Conservation (phyloP, 2,329 filamentous ascomycete genomes). For the Neonectria faginata region DNA sequence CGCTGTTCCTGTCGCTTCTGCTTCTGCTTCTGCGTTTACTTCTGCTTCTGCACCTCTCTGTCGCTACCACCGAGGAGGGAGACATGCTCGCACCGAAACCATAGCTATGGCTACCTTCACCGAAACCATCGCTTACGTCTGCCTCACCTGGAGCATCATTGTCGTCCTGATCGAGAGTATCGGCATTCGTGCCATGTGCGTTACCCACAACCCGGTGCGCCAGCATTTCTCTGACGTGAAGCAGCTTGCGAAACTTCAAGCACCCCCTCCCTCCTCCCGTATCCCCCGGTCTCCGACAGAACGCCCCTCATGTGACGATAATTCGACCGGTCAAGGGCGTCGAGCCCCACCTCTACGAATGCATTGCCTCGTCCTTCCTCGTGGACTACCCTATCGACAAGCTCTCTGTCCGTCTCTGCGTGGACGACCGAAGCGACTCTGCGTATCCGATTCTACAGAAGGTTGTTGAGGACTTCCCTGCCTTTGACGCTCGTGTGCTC, state of each 20-base stretch:
- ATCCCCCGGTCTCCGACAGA: slow-evolving; percentile 61
- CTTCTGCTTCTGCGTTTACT: slow-evolving; percentile 1
- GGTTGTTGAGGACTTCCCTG: slow-evolving; percentile 78
- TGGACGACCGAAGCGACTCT: slow-evolving; percentile 79
- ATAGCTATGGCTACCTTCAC: slow-evolving; percentile 46
- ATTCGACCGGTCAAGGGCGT: slow-evolving; percentile 94
- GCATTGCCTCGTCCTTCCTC: slow-evolving; percentile 85
- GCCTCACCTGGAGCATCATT: slow-evolving; percentile 64
- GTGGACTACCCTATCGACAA: slow-evolving; percentile 84
- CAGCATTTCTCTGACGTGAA: slow-evolving; percentile 12
- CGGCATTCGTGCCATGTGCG: slow-evolving; percentile 68
- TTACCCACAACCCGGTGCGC: slow-evolving; percentile 5
- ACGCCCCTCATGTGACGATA: slow-evolving; percentile 85
- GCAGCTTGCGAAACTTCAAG: slow-evolving; percentile 66
- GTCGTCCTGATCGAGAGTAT: slow-evolving; percentile 67
- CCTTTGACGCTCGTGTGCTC: slow-evolving; percentile 76
- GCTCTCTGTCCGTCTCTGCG: slow-evolving; percentile 84
- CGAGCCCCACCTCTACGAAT: slow-evolving; percentile 91
- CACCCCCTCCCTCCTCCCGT: slow-evolving; percentile 60
- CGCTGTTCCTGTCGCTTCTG: neutral
- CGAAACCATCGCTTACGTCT: slow-evolving; percentile 59
- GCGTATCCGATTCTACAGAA: slow-evolving; percentile 79
- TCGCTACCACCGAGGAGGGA: slow-evolving; percentile 8
- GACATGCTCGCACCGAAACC: slow-evolving; percentile 9
- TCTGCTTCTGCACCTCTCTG: slow-evolving; percentile 6